Evolutionary conservation across 371 early-diverging fungal species (phyloP).

Genomic region (Rhizopus sp.): DNA sequence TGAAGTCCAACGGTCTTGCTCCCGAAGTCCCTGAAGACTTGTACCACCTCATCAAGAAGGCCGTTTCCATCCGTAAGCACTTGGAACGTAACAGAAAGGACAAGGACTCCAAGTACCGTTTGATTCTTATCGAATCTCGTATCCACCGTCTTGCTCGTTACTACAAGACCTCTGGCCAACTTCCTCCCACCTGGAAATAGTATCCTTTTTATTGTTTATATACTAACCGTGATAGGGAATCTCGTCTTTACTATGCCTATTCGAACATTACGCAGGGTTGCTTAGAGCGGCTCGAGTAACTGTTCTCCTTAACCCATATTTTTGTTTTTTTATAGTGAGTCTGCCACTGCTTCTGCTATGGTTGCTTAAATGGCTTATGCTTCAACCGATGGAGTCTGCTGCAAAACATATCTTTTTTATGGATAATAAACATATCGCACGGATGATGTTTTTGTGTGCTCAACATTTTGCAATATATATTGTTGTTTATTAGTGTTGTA

Average conservation of each 20-base stretch:
- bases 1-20: slow-evolving; percentile 76
- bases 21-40: slow-evolving; percentile 98
- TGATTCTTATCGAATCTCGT: slow-evolving; percentile 98
- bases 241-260: neutral
- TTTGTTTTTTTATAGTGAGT: slow-evolving; percentile 38
- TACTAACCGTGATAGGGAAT: slow-evolving; percentile 7
- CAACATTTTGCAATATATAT: too few species aligned
- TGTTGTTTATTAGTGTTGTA: too few species aligned
- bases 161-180: slow-evolving; percentile 98
- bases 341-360: slow-evolving; percentile 54
- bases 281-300: slow-evolving; percentile 21
- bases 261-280: neutral
- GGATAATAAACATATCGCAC: too few species aligned
- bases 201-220: slow-evolving; percentile 40
- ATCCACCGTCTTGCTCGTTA: slow-evolving; percentile 99
- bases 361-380: slow-evolving; percentile 35
- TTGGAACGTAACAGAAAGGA: slow-evolving; percentile 99
- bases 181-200: slow-evolving; percentile 99
- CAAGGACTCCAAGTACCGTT: slow-evolving; percentile 98
- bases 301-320: slow-evolving; percentile 29
- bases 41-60: slow-evolving; percentile 99
- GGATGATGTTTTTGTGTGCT: too few species aligned
- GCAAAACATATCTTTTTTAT: too few species aligned
- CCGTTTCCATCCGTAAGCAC: slow-evolving; percentile 98
- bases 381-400: neutral